These are phyloP conservation scores for Ceratonia siliqua DNA, from an alignment of 306 rosid genomes.

Conservation along the genomic window DNA sequence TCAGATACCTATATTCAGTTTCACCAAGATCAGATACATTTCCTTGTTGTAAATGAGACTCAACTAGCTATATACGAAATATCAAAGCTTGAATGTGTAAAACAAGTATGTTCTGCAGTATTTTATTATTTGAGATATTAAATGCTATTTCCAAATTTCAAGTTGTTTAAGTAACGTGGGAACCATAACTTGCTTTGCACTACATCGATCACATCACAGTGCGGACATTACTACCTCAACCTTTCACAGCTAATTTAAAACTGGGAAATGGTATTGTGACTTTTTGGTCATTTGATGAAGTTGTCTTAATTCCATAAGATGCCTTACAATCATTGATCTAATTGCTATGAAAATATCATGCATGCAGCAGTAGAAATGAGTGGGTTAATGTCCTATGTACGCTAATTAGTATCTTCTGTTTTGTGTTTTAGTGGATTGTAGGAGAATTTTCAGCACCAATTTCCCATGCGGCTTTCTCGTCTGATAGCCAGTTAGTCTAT, in stretches of 20 bases:
- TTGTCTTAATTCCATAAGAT: not conserved
- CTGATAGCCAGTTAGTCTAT: constrained; percentile 66
- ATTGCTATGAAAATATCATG: not conserved
- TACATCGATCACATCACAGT: not conserved
- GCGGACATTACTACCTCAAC: not conserved
- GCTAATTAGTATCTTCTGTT: not conserved
- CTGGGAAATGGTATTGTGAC: not conserved
- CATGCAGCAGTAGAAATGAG: constrained; percentile 12
- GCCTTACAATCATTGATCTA: not conserved
- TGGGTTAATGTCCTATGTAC: not conserved
- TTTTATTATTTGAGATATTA: not conserved
- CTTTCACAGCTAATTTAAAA: not conserved
- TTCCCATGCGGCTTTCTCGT: constrained; percentile 90
- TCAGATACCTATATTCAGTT: constrained; percentile 84
- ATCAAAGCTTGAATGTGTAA: constrained; percentile 72
- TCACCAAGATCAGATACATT: constrained; percentile 88
- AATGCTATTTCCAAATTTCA: too few species aligned
- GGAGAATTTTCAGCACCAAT: constrained; percentile 81
- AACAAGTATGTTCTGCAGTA: constrained; percentile 59
- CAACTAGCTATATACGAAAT: constrained; percentile 92
- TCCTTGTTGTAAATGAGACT: constrained; percentile 92
- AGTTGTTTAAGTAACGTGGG: not conserved
- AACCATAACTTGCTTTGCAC: not conserved
- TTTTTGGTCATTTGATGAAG: not conserved
- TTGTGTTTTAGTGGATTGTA: constrained; percentile 56